A percentile compares a stretch with the other conserved stretches of the same genome.
Conservation (phyloP, 768 basidiomycete species). For the Tricholoma sp. region DNA sequence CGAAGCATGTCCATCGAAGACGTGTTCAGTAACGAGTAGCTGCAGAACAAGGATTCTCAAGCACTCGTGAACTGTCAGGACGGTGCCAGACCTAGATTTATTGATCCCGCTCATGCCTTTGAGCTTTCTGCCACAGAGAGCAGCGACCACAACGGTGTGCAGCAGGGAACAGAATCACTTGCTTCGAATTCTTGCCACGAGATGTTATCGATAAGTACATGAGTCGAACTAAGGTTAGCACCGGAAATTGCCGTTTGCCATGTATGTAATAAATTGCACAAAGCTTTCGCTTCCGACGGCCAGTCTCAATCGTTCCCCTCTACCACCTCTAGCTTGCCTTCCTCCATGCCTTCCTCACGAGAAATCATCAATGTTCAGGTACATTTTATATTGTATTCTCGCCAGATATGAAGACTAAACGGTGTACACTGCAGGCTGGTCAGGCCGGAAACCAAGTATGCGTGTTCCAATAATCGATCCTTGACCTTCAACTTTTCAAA, state of each 20-base stretch:
- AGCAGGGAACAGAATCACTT: too few species aligned
- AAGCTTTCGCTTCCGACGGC: neutral
- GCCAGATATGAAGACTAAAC: conserved; percentile 1
- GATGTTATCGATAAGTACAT: too few species aligned
- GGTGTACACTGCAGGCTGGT: conserved; percentile 45
- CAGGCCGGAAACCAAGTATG: conserved; percentile 57
- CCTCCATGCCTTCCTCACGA: conserved; percentile 32
- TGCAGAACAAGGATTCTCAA: too few species aligned
- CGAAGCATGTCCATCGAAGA: too few species aligned
- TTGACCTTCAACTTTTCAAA: conserved; percentile 40
- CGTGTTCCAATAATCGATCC: conserved; percentile 40
- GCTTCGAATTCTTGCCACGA: too few species aligned
- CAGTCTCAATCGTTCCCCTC: conserved; percentile 1
- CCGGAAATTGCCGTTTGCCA: neutral
- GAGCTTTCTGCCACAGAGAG: too few species aligned
- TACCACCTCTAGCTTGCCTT: neutral
- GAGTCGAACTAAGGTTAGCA: neutral
- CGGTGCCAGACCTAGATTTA: too few species aligned
- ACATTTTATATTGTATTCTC: conserved; percentile 9
- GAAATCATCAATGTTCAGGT: conserved; percentile 86
- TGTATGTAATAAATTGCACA: too few species aligned
- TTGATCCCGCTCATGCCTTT: too few species aligned
- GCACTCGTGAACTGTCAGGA: too few species aligned
- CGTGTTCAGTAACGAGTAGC: too few species aligned
- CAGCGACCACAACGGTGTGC: too few species aligned